Conservation (phyloP, 768 basidiomycete genomes). For the Hemileccinum rubropunctum region DNA sequence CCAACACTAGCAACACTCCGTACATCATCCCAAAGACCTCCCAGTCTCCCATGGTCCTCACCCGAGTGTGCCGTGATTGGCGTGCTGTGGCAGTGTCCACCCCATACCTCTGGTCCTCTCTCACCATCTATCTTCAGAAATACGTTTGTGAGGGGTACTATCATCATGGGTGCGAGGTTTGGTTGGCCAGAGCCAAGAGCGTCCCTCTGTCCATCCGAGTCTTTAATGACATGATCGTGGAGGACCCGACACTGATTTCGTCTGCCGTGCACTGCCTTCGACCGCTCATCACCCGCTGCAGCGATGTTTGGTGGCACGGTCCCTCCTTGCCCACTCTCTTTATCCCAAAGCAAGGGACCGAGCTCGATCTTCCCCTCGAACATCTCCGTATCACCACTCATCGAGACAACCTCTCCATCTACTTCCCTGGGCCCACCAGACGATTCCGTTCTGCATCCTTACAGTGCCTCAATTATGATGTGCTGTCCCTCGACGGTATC, state of each 20-base stretch:
- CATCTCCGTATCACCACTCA: constrained; percentile 21
- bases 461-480: constrained; percentile 18
- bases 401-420: constrained; percentile 11
- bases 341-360: neutral
- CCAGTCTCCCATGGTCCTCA: constrained; percentile 26
- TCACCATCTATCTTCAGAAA: constrained; percentile 21
- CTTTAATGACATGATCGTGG: constrained; percentile 21
- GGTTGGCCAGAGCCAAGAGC: constrained; percentile 30
- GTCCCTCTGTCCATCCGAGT: constrained; percentile 25
- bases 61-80: constrained; percentile 30
- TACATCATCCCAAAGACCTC: constrained; percentile 23
- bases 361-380: constrained; percentile 9
- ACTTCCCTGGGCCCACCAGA: constrained; percentile 14
- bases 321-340: constrained; percentile 23
- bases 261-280: constrained; percentile 21
- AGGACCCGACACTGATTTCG: constrained; percentile 2
- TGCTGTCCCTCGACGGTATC: constrained; percentile 24
- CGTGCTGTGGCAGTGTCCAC: constrained; percentile 30
- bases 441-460: constrained; percentile 20
- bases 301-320: constrained; percentile 34
- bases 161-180: constrained; percentile 22
- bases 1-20: constrained; percentile 19
- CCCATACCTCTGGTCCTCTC: constrained; percentile 32
- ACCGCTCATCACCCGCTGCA: constrained; percentile 19
- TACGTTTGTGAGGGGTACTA: neutral